Conservation (phyloP, 1,284 basidiomycete species). For the Cutaneotrichosporon cutaneum region DNA sequence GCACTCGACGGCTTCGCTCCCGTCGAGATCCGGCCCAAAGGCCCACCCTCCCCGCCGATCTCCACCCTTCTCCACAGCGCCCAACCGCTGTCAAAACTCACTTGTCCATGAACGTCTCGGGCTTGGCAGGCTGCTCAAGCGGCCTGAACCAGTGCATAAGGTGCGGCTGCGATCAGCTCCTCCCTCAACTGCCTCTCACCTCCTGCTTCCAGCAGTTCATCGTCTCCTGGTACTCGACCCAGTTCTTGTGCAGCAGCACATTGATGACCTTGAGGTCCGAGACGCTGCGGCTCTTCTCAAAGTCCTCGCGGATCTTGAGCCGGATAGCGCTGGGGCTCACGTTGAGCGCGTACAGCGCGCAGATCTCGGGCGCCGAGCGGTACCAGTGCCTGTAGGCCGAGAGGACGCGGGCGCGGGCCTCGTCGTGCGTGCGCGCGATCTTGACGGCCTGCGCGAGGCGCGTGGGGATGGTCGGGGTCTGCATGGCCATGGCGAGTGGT, state of each 20-base stretch:
- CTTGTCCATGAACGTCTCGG: constrained; percentile 53
- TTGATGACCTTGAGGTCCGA: constrained; percentile 83
- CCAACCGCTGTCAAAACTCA: neutral
- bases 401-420: constrained; percentile 70
- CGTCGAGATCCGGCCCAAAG: too few relatives aligned
- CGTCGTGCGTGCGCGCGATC: constrained; percentile 62
- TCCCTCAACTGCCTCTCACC: constrained; percentile 33
- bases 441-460: constrained; percentile 74
- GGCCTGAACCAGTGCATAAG: constrained; percentile 54
- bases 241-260: constrained; percentile 79
- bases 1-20: too few relatives aligned
- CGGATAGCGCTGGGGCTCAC: constrained; percentile 78
- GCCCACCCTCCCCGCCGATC: neutral
- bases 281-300: constrained; percentile 81
- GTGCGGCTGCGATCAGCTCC: constrained; percentile 41
- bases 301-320: constrained; percentile 78
- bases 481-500: neutral
- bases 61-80: neutral
- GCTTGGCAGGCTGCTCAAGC: constrained; percentile 47
- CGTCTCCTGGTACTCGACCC: constrained; percentile 90
- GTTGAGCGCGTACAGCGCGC: constrained; percentile 78
- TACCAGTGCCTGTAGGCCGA: constrained; percentile 91
- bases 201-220: constrained; percentile 90
- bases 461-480: constrained; percentile 64
- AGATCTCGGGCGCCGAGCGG: constrained; percentile 85